A percentile compares a stretch with the other conserved stretches of the same genome.
Evolutionary conservation across 176 grass and related monocot species (phyloP).

Genomic region (Carex scoparia): DNA sequence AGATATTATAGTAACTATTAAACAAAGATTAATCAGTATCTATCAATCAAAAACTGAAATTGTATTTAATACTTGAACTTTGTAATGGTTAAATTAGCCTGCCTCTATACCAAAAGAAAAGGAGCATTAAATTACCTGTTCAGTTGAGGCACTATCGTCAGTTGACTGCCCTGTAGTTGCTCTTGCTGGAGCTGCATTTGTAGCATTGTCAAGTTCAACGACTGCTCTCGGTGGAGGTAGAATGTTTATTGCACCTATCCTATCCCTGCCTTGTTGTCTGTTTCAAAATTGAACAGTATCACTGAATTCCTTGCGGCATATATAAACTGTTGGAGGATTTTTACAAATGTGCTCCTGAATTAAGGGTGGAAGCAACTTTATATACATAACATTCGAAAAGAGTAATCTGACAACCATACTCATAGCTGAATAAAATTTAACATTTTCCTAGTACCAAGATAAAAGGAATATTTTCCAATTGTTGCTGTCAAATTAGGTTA

Average conservation of each 20-base stretch:
- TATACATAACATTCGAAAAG: not conserved
- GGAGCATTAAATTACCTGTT: constrained; percentile 41
- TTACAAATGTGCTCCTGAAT: not conserved
- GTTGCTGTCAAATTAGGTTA: not conserved
- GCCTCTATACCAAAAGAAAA: constrained; percentile 5
- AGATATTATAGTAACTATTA: not conserved
- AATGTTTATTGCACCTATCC: constrained; percentile 35
- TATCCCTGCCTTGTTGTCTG: constrained; percentile 39
- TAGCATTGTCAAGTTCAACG: constrained; percentile 54
- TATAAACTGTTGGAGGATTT: not conserved
- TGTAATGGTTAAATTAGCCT: not conserved
- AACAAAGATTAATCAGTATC: not conserved
- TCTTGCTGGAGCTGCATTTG: constrained; percentile 27
- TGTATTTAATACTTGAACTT: not conserved
- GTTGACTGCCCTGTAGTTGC: constrained; percentile 21
- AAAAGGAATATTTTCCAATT: not conserved
- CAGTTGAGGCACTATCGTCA: constrained; percentile 31
- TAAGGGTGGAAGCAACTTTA: not conserved
- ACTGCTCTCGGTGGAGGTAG: constrained; percentile 69
- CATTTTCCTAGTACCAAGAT: not conserved
- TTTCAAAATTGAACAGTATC: not conserved
- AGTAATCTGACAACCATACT: not conserved
- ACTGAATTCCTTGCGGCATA: not conserved
- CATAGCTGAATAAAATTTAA: not conserved
- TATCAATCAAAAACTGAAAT: not conserved